Base-by-base conservation (phyloP, 768 basidiomycete species). In the Lenzites betulinus region DNA sequence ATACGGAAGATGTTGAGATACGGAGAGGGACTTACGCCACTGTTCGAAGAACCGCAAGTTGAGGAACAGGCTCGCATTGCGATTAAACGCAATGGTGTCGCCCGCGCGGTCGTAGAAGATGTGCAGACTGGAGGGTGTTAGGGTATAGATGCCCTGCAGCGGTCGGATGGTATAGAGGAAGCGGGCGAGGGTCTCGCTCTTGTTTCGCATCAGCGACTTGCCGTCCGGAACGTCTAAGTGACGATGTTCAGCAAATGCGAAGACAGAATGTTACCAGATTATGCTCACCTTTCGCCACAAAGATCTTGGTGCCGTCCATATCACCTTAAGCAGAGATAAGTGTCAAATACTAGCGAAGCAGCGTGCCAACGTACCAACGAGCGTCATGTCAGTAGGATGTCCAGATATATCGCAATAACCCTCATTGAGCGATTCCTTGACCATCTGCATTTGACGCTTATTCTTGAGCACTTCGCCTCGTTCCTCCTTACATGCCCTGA, bases 11-110 rank as follows among this genome's bases (percentile, higher is more conserved):
- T 7, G 18, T 18, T 35, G 20, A 38, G 30, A 39, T 33, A 13
- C 20, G 28, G 35, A 33, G 35, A 49, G n/a, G 38, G 11, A n/a
- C 89, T 78, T 72, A 94, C 90, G 94, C 92, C 92, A 94, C 51
- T 88, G 83, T 68, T 91, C 82, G 62, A 85, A 95, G 71, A 88
- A 96, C 22, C 94, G 81, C 23, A 93, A 75, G 70, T 97, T 98
- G 59, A 97, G 74, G 74, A 93, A 98, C 16, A 98, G 79, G 59
- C 89, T 90, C 2, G 90, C 93, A 49, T 85, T 85, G 26, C 94
- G 80, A 71, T 98, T 99, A 79, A 99, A 98, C 1, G 95, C 97
- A 55, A 98, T 96, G 13, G 91, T 75, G 1, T 86, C 87, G 1
- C 96, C 95, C 5, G 77, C 75, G 22, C 79, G 70, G 69, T 98